A percentile compares a stretch with the other conserved stretches of the same genome.
Evolutionary conservation across 768 basidiomycete genomes (phyloP).

Genomic region (Terana coerulea): DNA sequence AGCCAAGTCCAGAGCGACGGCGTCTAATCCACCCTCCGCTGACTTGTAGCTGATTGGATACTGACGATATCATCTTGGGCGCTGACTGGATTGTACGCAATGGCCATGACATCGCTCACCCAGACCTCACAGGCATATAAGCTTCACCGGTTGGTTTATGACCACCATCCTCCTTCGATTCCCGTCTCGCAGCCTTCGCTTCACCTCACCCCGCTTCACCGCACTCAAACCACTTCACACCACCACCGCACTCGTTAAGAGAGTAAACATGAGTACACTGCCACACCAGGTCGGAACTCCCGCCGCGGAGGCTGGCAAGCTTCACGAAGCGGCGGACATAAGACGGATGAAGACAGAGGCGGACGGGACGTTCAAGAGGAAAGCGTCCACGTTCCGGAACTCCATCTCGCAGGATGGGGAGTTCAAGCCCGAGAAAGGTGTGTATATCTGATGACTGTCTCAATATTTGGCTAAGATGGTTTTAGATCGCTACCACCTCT

Average conservation of each 20-base stretch:
- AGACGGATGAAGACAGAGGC: conserved; percentile 46
- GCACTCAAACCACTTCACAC: neutral
- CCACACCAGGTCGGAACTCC: neutral
- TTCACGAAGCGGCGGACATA: conserved; percentile 43
- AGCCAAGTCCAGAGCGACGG: too few species aligned
- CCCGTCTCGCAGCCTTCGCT: neutral
- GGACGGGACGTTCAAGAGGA: conserved; percentile 68
- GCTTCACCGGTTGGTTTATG: neutral
- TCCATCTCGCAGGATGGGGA: conserved; percentile 50
- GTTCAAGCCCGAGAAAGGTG: conserved; percentile 76
- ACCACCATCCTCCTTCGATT: neutral
- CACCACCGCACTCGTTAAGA: neutral
- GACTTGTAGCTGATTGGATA: too few species aligned
- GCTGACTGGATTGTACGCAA: neutral
- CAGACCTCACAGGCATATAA: neutral
- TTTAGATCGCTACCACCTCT: conserved; percentile 85
- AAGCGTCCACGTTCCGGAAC: conserved; percentile 51
- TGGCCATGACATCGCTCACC: neutral
- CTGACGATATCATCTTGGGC: too few species aligned
- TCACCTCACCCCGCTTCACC: neutral
- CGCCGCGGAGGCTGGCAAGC: neutral
- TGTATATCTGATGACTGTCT: neutral
- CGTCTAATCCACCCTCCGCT: too few species aligned
- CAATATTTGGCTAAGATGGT: neutral
- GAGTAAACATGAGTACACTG: neutral